Percentiles rank a stretch among this genome's conserved stretches.
These are phyloP conservation scores for Tetradesmus lagerheimii DNA, from an alignment of 139 green algal genomes.

Conservation along the genomic window DNA sequence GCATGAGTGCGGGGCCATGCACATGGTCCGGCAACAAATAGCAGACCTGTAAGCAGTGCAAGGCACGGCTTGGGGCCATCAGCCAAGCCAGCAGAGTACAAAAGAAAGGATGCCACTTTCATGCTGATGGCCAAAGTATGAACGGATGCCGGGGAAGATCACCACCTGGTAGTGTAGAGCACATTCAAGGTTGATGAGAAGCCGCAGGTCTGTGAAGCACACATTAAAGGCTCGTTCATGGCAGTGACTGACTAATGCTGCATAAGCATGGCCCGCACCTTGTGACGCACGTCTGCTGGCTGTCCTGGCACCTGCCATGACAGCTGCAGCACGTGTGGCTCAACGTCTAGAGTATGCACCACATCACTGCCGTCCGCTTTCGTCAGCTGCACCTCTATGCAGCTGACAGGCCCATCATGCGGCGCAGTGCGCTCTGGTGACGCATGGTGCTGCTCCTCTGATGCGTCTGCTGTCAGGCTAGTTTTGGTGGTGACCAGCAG, in stretches of 20 bases:
- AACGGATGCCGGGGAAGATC: too few relatives aligned
- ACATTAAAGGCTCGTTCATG: background rate
- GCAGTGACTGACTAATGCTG: background rate
- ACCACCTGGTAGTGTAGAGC: too few relatives aligned
- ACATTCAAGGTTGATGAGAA: background rate
- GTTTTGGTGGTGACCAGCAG: conserved; percentile 5
- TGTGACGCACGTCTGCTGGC: background rate
- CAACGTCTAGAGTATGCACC: too few relatives aligned
- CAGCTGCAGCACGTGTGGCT: background rate
- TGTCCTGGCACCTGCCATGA: background rate
- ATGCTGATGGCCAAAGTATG: background rate
- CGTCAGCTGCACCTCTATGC: background rate
- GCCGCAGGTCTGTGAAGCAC: too few relatives aligned
- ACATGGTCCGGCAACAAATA: background rate
- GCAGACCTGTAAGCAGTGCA: background rate
- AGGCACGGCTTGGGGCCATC: background rate
- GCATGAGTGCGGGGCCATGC: background rate
- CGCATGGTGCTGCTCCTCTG: background rate
- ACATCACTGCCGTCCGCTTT: background rate
- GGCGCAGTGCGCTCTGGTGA: background rate
- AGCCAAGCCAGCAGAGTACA: too few relatives aligned
- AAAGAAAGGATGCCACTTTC: too few relatives aligned
- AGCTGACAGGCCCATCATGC: background rate
- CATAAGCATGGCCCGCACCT: background rate
- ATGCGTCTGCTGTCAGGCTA: background rate